Evolutionary conservation across 352 stramenopile species (phyloP).

Genomic region (Stramenopiles sp.): DNA sequence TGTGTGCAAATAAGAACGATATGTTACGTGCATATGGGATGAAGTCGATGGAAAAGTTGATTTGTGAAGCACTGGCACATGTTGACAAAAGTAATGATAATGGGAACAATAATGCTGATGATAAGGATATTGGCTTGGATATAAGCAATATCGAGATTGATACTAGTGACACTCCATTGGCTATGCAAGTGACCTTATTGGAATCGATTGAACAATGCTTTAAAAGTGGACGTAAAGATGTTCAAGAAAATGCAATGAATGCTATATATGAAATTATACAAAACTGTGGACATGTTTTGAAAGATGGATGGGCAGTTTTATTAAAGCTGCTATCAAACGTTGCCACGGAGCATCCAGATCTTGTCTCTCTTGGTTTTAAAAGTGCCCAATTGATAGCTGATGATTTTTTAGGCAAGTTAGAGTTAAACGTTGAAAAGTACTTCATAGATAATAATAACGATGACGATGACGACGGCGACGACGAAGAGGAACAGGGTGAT

Average conservation of each 20-base stretch:
- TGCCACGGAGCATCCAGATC: background rate
- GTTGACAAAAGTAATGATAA: background rate
- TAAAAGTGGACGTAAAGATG: conserved; percentile 46
- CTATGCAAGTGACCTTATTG: conserved; percentile 37
- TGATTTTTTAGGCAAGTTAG: conserved; percentile 72
- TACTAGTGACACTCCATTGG: conserved; percentile 35
- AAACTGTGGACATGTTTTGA: background rate
- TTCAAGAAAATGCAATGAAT: conserved; percentile 18
- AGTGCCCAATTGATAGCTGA: conserved; percentile 87
- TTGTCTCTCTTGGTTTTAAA: conserved; percentile 55
- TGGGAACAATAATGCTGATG: background rate
- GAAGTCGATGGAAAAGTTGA: background rate
- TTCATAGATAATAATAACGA: background rate
- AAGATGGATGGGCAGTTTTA: background rate
- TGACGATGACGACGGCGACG: background rate
- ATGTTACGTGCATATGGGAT: background rate
- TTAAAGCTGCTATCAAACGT: background rate
- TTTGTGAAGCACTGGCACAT: background rate
- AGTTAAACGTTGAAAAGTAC: conserved; percentile 25
- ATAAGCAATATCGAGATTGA: conserved; percentile 27
- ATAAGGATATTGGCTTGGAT: background rate
- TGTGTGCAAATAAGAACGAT: background rate
- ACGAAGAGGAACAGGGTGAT: background rate
- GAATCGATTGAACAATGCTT: conserved; percentile 37
- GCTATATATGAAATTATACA: background rate